Evolutionary conservation across 768 basidiomycete species (phyloP), one percentile per base, ranked within the genome.

Genomic region (Tulasnella sp.): DNA sequence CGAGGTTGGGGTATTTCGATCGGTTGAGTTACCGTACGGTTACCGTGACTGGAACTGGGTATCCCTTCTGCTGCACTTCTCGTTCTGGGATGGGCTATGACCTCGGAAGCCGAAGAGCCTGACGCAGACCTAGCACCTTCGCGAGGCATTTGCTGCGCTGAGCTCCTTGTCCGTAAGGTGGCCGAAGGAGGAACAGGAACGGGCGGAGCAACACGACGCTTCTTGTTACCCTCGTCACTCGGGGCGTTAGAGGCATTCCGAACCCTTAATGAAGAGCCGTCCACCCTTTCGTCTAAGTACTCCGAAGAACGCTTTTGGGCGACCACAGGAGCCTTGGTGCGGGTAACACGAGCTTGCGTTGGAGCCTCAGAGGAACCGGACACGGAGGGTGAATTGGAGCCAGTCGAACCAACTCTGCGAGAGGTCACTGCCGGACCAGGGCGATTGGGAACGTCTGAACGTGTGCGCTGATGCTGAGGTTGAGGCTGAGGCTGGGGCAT

Each of bases 281-380:
- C 46, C 20, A 16, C 54, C 76, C 31, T 76, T 58, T 37, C 76
- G 41, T 50, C 76, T 50, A 76, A 34, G 34, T 76, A n/a, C 20
- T 58, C 42, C 11, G 54, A 78, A 34, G 54, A 78, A 42, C 77
- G 54, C 58, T 78, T 78, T 11, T 78, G 77, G 6, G 77, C 50
- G 58, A 72, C 60, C 58, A 46, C 28, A 11, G 77, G 64, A 28
- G 64, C 64, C 60, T 46, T 60, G 14, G 77, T 12, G 2, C 77
- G 77, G 12, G 60, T 78, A 34, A 46, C n/a, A 60, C 42, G 31
- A 2, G 18, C 31, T 34, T 37, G 31, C 48, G 77, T 37, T 6
- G 28, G 16, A 34, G 24, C 31, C n/a, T 54, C 77, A 22, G 77
- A 58, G 5, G 77, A 69, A 37, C 77, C 54, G 5, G 77, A 41